phyloP scores from a whole-genome alignment of 2,329 filamentous ascomycete genomes.

The Xylaria sp. region DNA sequence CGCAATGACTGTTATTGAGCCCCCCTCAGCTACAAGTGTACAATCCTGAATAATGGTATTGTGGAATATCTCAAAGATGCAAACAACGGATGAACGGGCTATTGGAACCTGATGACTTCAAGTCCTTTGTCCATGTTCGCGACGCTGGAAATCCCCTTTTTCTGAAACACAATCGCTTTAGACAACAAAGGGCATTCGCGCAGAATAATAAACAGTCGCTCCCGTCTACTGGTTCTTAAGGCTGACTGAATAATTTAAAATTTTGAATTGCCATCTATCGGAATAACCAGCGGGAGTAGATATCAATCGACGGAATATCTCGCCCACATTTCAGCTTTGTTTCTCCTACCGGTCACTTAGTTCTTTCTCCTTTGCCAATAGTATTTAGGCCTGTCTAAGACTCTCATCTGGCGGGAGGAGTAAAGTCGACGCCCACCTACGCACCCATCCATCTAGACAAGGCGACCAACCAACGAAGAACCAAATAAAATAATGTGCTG shows the following conservation, averaged over 20 bases:
- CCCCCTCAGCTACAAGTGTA: not conserved
- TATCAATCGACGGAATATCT: not conserved
- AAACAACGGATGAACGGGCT: not conserved
- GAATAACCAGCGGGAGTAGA: too few relatives aligned
- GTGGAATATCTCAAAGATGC: not conserved
- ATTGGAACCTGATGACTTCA: not conserved
- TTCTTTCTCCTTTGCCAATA: not conserved
- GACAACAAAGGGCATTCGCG: not conserved
- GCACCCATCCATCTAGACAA: not conserved
- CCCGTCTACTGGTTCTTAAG: not conserved
- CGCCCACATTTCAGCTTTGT: not conserved
- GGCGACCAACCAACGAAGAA: not conserved
- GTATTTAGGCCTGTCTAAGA: not conserved
- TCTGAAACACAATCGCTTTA: not conserved
- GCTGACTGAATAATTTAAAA: not conserved
- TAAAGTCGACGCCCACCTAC: not conserved
- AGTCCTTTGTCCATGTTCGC: not conserved
- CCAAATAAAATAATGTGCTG: conserved; percentile 21
- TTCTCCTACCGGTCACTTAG: not conserved
- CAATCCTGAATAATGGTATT: not conserved
- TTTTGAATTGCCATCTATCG: not conserved
- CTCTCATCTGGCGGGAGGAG: not conserved
- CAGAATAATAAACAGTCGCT: not conserved
- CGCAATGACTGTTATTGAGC: not conserved
- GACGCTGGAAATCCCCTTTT: not conserved